Conservation (phyloP, 176 grass and related monocot species). For the Luzula sylvatica region DNA sequence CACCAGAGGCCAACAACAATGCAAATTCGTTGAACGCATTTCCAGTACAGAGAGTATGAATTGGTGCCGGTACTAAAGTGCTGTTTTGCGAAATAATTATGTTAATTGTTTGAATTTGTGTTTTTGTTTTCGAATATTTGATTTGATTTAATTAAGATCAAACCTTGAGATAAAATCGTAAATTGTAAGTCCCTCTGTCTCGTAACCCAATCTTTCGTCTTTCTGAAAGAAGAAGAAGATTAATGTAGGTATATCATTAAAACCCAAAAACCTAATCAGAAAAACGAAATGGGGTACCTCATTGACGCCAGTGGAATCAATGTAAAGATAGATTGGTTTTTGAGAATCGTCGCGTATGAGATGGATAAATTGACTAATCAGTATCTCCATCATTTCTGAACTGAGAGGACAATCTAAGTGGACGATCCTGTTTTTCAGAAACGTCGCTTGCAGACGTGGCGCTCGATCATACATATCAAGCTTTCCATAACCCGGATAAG, state of each 20-base stretch:
- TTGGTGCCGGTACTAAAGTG: constrained; percentile 70
- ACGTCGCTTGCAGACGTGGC: constrained; percentile 60
- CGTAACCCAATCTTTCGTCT: constrained; percentile 85
- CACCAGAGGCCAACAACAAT: constrained; percentile 87
- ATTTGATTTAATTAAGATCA: no score
- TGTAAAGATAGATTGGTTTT: constrained; percentile 88
- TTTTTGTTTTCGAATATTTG: neutral
- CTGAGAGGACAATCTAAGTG: constrained; percentile 86
- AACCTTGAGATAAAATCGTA: constrained; percentile 91
- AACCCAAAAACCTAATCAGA: neutral
- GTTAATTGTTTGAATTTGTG: neutral
- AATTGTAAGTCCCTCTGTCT: constrained; percentile 87
- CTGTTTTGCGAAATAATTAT: neutral
- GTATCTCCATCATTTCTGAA: constrained; percentile 56
- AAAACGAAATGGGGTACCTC: constrained; percentile 30
- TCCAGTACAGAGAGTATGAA: constrained; percentile 86
- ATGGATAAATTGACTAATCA: constrained; percentile 73
- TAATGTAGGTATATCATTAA: neutral
- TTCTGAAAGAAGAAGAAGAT: constrained; percentile 29
- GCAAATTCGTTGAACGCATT: constrained; percentile 97
- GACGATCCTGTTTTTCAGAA: constrained; percentile 76
- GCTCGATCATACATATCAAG: no score
- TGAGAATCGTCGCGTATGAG: constrained; percentile 69
- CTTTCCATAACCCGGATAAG: no score
- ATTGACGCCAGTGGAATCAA: constrained; percentile 84